phyloP scores from a whole-genome alignment of 495 filamentous ascomycete genomes.

The Geopyxis carbonaria region DNA sequence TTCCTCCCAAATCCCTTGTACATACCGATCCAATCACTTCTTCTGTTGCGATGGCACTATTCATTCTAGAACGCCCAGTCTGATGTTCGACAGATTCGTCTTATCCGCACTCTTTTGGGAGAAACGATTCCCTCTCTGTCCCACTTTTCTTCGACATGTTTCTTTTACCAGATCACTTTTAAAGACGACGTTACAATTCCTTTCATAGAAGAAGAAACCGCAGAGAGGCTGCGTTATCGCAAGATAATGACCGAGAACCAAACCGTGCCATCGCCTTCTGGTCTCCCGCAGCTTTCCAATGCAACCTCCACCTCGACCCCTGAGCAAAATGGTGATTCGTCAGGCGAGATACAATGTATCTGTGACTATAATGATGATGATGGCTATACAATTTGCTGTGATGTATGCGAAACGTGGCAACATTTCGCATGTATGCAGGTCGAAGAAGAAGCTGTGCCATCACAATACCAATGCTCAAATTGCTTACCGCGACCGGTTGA shows the following conservation, averaged over 20 bases:
- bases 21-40: background rate
- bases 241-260: constrained; percentile 27
- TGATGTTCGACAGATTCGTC: constrained; percentile 8
- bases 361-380: constrained; percentile 87
- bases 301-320: constrained; percentile 18
- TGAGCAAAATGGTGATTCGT: constrained; percentile 18
- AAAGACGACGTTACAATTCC: constrained; percentile 25
- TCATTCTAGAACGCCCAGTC: constrained; percentile 4
- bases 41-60: constrained; percentile 1
- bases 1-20: constrained; percentile 3
- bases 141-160: constrained; percentile 25
- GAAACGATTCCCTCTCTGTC: constrained; percentile 9
- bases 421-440: constrained; percentile 93
- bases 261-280: constrained; percentile 23
- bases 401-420: constrained; percentile 92
- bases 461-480: constrained; percentile 67
- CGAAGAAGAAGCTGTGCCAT: constrained; percentile 48
- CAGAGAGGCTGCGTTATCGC: constrained; percentile 25
- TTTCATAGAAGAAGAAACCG: constrained; percentile 24
- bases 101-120: background rate
- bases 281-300: constrained; percentile 20
- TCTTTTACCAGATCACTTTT: constrained; percentile 24
- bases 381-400: constrained; percentile 92
- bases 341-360: constrained; percentile 70
- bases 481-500: constrained; percentile 65